Evolutionary conservation across 768 basidiomycete genomes (phyloP), one percentile per base, ranked within the genome.

Genomic region (Tricholoma terreum): DNA sequence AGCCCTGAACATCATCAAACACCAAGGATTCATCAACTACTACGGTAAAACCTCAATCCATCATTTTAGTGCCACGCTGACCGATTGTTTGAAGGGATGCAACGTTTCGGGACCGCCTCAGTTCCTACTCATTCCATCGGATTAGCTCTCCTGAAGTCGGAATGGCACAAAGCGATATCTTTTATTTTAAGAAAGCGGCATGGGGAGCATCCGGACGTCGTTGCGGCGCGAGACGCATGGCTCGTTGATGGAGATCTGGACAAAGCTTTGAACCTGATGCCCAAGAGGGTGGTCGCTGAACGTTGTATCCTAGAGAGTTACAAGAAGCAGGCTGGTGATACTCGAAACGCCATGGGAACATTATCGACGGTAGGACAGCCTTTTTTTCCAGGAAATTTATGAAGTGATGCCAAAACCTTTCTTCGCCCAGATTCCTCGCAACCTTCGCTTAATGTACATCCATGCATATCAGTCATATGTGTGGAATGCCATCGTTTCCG

Each of bases 391-490:
- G 58, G 12, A 31, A 24, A 55, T 17, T n/a, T 50, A 35, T 51
- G 40, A 45, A 42, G 21, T 40, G 14, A 49, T 30, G 38, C 43
- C 6, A 27, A 24, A 57, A 24, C 15, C 12, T 14, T 15, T 27
- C 10, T 43, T 21, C 15, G 30, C 43, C 1, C 62, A 98, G 96
- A 98, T 99, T 63, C 97, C 97, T 12, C 83, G 89, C 55, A 98
- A 96, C 67, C 82, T 99, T 58, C 84, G 97, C 51, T 75, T 97
- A 61, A 98, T 99, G 92, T 99, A 98, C 70, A 86, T 98, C 54
- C 97, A 99, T 71, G 95, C 95, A 30, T 99, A 98, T 69, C 97
- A 99, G 71, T 95, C 92, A 14, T 99, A 98, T 65, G 87, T 98
- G 33, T 99, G 96, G 96, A 99, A 99, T 72, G 86, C 93, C 48